Evolutionary conservation across 805 yeast genomes (phyloP), one percentile per base, ranked within the genome.

Genomic region (Candida hispaniensis): DNA sequence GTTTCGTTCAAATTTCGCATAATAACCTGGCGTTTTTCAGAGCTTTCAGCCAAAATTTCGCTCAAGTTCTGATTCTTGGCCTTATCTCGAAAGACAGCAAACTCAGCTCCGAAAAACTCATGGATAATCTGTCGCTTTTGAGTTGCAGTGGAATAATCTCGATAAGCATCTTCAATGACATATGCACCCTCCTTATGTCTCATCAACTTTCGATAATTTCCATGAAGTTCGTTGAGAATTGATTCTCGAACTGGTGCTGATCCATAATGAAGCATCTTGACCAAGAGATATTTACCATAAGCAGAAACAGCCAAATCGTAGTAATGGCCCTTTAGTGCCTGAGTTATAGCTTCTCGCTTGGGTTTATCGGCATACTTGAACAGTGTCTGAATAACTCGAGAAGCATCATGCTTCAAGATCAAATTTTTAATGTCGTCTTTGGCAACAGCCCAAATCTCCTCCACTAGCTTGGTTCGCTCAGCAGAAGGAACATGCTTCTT

Each of bases 171-270:
- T 60, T 88, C 97, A 45, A 86, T 85, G 23, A 88, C 97, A 51
- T 88, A 85, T 9, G 97, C 97, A 60, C 96, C 98, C 66, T 88
- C 97, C 62, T 80, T 78, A 61, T 88, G 96, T 65, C 93, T 75
- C 91, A 88, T 83, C 40, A 88, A 65, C 59, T 83, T 88, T 56
- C 95, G 70, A 50, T 82, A 71, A 48, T 77, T 76, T 32, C 98
- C 98, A 52, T 85, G 94, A 46, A 88, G 67, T 60, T 85, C 95
- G 51, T 77, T 69, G 39, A 86, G 67, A 39, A 88, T 78, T 21
- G 72, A 47, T 36, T 73, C 78, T 49, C 94, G 70, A 1, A 86
- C 73, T 18, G 76, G 75, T 52, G 76, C 82, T 5, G 88, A 71
- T 5, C 98, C 98, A 58, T 88, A 88, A 59, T 86, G 95, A 49